A percentile compares a stretch with the other conserved stretches of the same genome.
phyloP scores from a whole-genome alignment of 306 rosid species.

The Phaseolus lunatus region DNA sequence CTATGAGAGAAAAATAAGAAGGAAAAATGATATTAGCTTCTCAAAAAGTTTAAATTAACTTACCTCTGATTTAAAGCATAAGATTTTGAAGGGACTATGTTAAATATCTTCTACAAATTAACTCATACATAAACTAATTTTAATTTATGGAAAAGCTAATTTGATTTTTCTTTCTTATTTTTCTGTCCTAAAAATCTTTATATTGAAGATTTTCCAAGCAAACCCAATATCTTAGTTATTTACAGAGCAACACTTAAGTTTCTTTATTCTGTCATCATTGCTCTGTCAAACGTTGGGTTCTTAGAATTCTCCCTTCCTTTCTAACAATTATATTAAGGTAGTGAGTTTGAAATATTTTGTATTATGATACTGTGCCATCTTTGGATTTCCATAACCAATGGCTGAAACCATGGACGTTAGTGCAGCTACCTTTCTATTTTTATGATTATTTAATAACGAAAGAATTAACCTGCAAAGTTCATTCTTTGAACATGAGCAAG shows the following conservation, averaged over 20 bases:
- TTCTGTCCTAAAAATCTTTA: too few relatives aligned
- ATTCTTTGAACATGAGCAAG: neutral
- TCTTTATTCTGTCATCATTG: neutral
- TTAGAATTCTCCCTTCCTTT: slow-evolving; percentile 13
- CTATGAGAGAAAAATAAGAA: too few relatives aligned
- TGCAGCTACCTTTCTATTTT: slow-evolving; percentile 15
- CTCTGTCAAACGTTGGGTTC: neutral
- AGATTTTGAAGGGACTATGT: too few relatives aligned
- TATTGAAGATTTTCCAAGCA: too few relatives aligned
- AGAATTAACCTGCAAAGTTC: neutral
- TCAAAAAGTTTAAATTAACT: too few relatives aligned
- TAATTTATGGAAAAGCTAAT: too few relatives aligned
- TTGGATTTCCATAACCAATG: slow-evolving; percentile 1
- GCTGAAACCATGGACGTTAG: neutral
- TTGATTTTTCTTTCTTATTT: too few relatives aligned
- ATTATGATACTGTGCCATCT: neutral
- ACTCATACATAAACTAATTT: too few relatives aligned
- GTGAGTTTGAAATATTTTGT: neutral
- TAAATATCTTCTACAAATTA: too few relatives aligned
- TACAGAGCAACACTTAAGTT: neutral
- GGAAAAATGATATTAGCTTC: too few relatives aligned
- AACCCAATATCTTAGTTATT: neutral
- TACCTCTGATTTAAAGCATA: too few relatives aligned
- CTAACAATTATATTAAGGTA: neutral
- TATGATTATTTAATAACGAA: neutral